These are phyloP conservation scores for Gossypium thurberi DNA, from an alignment of 345 rosid species.

Conservation along the genomic window DNA sequence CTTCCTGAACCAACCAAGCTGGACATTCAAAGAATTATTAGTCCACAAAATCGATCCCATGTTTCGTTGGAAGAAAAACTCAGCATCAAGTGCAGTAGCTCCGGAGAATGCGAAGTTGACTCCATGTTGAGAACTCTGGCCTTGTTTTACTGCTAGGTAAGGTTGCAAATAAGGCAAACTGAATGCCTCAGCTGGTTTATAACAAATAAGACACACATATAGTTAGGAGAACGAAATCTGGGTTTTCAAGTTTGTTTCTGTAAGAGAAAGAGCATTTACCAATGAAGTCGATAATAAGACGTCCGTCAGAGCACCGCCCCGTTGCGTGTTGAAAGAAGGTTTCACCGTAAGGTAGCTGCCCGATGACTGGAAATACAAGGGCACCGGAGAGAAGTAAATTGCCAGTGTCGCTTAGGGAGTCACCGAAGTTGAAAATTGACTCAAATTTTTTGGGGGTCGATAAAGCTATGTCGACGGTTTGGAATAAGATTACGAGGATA, in stretches of 20 bases:
- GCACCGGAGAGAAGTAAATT: slow-evolving; percentile 54
- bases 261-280: slow-evolving; percentile 22
- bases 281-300: slow-evolving; percentile 65
- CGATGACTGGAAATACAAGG: slow-evolving; percentile 38
- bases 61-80: slow-evolving; percentile 28
- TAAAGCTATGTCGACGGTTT: slow-evolving; percentile 12
- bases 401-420: slow-evolving; percentile 76
- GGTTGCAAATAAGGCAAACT: slow-evolving; percentile 47
- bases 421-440: slow-evolving; percentile 72
- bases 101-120: slow-evolving; percentile 69
- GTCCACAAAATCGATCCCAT: slow-evolving; percentile 36
- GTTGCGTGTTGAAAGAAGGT: slow-evolving; percentile 56
- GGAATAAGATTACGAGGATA: not conserved
- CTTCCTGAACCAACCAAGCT: slow-evolving; percentile 61
- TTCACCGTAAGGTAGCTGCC: slow-evolving; percentile 50
- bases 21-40: slow-evolving; percentile 39
- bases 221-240: not conserved
- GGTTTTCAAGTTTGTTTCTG: not conserved
- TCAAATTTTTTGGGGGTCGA: slow-evolving; percentile 33
- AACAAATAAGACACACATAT: not conserved
- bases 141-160: slow-evolving; percentile 28
- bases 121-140: slow-evolving; percentile 19
- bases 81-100: slow-evolving; percentile 51
- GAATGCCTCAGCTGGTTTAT: slow-evolving; percentile 51
- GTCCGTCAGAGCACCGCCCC: slow-evolving; percentile 68